These are phyloP conservation scores for Hemileccinum rubropunctum DNA, from an alignment of 768 basidiomycete species.

Conservation along the genomic window DNA sequence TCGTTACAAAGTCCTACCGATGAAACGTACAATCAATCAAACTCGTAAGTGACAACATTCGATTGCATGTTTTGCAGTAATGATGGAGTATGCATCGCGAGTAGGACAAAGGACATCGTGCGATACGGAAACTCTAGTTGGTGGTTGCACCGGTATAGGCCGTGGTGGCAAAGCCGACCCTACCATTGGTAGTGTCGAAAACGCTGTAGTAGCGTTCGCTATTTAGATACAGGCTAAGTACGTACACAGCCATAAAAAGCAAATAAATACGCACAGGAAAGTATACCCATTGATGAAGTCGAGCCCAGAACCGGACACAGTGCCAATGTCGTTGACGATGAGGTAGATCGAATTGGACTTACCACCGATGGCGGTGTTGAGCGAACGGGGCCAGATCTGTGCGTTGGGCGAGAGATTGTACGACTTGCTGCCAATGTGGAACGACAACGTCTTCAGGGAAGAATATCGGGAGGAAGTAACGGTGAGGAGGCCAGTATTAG, in stretches of 20 bases:
- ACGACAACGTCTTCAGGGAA: background rate
- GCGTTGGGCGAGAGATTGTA: background rate
- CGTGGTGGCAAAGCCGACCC: background rate
- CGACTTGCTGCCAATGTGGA: background rate
- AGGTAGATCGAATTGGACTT: background rate
- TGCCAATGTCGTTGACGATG: background rate
- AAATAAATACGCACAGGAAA: background rate
- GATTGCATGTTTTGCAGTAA: too few relatives aligned
- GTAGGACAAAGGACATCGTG: too few relatives aligned
- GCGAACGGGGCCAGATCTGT: background rate
- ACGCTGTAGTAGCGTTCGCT: constrained; percentile 1
- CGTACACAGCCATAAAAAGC: too few relatives aligned
- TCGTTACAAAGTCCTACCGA: too few relatives aligned
- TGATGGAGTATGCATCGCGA: too few relatives aligned
- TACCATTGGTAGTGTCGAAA: background rate
- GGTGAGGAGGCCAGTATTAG: background rate
- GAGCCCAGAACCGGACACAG: background rate
- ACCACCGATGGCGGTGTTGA: background rate
- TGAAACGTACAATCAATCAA: too few relatives aligned
- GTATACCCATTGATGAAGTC: background rate
- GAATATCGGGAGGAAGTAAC: background rate
- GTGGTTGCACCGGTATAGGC: background rate
- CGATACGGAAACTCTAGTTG: background rate
- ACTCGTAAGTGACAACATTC: too few relatives aligned
- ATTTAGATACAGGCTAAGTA: background rate